Base-by-base conservation (phyloP, 305 asterid species). In the Stenogyne calaminthoides region DNA sequence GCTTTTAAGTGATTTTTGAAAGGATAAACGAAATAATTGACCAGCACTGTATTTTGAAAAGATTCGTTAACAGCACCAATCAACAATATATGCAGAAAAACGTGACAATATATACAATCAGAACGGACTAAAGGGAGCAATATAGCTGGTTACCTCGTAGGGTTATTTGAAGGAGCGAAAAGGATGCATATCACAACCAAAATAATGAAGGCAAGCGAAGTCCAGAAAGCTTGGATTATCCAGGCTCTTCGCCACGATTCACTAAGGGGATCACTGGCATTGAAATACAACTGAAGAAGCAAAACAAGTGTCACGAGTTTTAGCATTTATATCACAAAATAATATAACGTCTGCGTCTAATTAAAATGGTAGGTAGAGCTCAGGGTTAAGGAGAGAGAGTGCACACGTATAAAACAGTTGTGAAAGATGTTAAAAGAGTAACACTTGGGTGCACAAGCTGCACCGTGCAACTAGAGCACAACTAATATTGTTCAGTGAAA, bases 181-280 rank as follows among this genome's bases (percentile, higher is more conserved):
- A 95, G 92, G 83, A 92, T 72, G 84, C 97, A 90, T 69, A 95
- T 87, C 66, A 95, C 86, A 78, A 80, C 84, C 83, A 95, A 81
- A 76, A 95, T 80, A 27, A 87, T 73, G 84, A 86, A 92, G 14
- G 98, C 88, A 54, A 95, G 92, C 78, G 86, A 58, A 60, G 91
- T 88, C 99, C 99, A 92, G 85, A 95, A 95, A 61, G 97, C 97
- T 57, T 96, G 90, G 75, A 95, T 92, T 74, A 92, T 80, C 99
- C 99, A 95, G 12, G 98, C 92, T 83, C 92, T 83, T 88, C 88
- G 88, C 97, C 99, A 95, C 56, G 84, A 58, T 80, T 88, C 98
- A 55, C 98, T 88, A 64, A 83, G 83, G 47, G 96, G 98, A 72
- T 90, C 98, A 72, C 96, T 95, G 51, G 98, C 95, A 82, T 95